phyloP scores from a whole-genome alignment of 1,139 yeast species.

The Sugiyamaella neomexicana region DNA sequence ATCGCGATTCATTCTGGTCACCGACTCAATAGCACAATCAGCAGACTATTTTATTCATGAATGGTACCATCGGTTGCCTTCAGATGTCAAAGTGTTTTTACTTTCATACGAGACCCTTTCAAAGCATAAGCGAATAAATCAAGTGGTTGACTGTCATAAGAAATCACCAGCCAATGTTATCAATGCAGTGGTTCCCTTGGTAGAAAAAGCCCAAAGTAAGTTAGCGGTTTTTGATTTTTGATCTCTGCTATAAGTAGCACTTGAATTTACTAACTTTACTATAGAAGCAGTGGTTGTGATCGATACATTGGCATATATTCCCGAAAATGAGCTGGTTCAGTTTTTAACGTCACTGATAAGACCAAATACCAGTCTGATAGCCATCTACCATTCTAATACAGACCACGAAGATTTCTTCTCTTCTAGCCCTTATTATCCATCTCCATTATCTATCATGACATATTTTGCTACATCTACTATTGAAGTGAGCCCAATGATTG shows the following conservation, averaged over 20 bases:
- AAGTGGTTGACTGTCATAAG: constrained; percentile 52
- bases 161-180: constrained; percentile 31
- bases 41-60: constrained; percentile 58
- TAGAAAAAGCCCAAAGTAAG: constrained; percentile 22
- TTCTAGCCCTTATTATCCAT: constrained; percentile 45
- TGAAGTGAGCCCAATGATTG: constrained; percentile 50
- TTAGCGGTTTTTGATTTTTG: constrained; percentile 14
- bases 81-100: constrained; percentile 21
- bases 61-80: constrained; percentile 47
- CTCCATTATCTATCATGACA: constrained; percentile 53
- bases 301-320: constrained; percentile 68
- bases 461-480: constrained; percentile 74
- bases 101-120: constrained; percentile 29
- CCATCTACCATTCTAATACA: constrained; percentile 52
- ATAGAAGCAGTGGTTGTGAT: constrained; percentile 46
- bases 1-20: constrained; percentile 67
- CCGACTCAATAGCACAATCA: constrained; percentile 73
- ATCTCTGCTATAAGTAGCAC: neutral
- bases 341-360: constrained; percentile 58
- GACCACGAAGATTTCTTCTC: constrained; percentile 19
- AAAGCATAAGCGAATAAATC: constrained; percentile 51
- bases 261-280: constrained; percentile 8
- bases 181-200: constrained; percentile 20
- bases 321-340: constrained; percentile 48
- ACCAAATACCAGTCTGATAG: constrained; percentile 57